phyloP scores from a whole-genome alignment of 2,329 filamentous ascomycete species.

The Curvularia sp. region DNA sequence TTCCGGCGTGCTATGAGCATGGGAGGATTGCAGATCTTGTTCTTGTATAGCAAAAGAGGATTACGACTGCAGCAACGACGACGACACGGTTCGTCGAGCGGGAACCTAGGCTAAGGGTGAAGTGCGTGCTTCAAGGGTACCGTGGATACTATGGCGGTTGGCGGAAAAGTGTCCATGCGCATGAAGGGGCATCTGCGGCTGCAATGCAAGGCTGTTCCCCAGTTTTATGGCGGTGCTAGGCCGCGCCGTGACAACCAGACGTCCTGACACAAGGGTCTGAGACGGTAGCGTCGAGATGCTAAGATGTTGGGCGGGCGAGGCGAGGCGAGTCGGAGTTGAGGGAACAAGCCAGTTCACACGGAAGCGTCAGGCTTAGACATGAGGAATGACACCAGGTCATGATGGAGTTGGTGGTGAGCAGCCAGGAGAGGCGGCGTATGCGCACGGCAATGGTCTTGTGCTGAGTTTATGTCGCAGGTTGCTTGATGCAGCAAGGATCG shows the following conservation, averaged over 20 bases:
- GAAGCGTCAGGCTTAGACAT: not conserved
- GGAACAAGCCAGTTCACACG: not conserved
- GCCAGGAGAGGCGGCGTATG: not conserved
- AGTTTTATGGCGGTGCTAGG: conserved; percentile 10
- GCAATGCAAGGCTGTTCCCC: conserved; percentile 11
- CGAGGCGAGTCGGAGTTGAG: not conserved
- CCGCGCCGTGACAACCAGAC: conserved; percentile 12
- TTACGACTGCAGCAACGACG: conserved; percentile 1
- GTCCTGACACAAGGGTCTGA: conserved; percentile 9
- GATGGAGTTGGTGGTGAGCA: not conserved
- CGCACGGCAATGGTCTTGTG: conserved; percentile 1
- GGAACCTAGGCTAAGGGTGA: conserved; percentile 5
- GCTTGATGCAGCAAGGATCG: conserved; percentile 15
- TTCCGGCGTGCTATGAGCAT: conserved; percentile 10
- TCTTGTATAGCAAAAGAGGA: conserved; percentile 3
- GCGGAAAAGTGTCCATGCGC: conserved; percentile 11
- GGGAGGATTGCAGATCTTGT: conserved; percentile 13
- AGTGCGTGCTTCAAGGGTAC: conserved; percentile 6
- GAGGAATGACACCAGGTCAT: not conserved
- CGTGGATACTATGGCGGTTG: conserved; percentile 4
- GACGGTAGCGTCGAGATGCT: conserved; percentile 10
- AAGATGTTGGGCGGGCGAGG: not conserved
- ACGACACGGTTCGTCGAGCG: conserved; percentile 5
- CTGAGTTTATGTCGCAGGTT: conserved; percentile 8
- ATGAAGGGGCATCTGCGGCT: conserved; percentile 9